These are phyloP conservation scores for Lactarius evosmus DNA, from an alignment of 768 basidiomycete species.

Conservation along the genomic window DNA sequence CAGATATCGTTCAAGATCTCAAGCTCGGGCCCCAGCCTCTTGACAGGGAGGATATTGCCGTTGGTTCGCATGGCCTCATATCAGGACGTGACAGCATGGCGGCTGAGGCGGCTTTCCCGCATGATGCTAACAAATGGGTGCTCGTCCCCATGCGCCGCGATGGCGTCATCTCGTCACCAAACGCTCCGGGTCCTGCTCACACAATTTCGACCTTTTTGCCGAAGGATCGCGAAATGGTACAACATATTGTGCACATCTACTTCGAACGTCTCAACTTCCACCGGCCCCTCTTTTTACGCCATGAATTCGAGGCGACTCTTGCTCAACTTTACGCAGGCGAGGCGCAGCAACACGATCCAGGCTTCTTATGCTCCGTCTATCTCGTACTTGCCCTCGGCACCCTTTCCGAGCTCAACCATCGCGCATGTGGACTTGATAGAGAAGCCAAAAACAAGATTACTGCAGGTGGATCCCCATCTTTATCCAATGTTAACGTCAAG, in stretches of 20 bases:
- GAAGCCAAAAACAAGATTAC: slow-evolving; percentile 39
- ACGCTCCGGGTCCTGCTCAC: slow-evolving; percentile 33
- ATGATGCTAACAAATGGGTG: slow-evolving; percentile 62
- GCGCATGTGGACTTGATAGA: slow-evolving; percentile 51
- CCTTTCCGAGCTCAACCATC: slow-evolving; percentile 76
- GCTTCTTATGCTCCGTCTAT: slow-evolving; percentile 75
- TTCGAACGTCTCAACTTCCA: slow-evolving; percentile 76
- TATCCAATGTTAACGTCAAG: slow-evolving; percentile 41
- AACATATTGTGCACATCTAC: slow-evolving; percentile 63
- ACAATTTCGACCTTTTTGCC: slow-evolving; percentile 66
- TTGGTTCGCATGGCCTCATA: slow-evolving; percentile 66
- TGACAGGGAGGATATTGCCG: slow-evolving; percentile 73
- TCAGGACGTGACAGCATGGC: slow-evolving; percentile 65
- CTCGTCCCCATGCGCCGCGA: slow-evolving; percentile 51
- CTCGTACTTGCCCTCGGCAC: slow-evolving; percentile 78
- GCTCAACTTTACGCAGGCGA: slow-evolving; percentile 62
- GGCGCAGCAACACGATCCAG: slow-evolving; percentile 60
- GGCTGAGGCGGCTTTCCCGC: slow-evolving; percentile 53
- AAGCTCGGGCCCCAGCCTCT: slow-evolving; percentile 46
- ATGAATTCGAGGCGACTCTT: slow-evolving; percentile 63
- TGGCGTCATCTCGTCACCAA: slow-evolving; percentile 32
- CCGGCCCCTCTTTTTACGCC: slow-evolving; percentile 69
- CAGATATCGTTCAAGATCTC: slow-evolving; percentile 63
- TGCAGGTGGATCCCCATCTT: slow-evolving; percentile 36
- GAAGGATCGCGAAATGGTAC: slow-evolving; percentile 66